These are phyloP conservation scores for Jatropha curcas DNA, from an alignment of 345 rosid genomes.

Conservation along the genomic window DNA sequence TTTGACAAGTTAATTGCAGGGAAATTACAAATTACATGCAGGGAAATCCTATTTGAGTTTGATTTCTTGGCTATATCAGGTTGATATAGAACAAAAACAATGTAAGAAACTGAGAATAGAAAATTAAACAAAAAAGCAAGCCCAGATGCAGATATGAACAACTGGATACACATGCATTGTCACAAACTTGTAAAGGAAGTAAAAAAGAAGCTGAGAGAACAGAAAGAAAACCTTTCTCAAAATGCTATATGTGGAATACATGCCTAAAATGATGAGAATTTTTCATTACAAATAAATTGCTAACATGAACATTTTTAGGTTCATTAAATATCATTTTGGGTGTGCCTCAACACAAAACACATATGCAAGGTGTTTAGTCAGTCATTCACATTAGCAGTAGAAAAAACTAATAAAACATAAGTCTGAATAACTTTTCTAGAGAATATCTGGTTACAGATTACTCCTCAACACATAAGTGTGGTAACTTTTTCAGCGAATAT, in stretches of 20 bases:
- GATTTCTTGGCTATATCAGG: not conserved
- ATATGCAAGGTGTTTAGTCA: not conserved
- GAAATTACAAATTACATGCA: not conserved
- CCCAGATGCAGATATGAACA: not conserved
- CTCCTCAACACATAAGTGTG: not conserved
- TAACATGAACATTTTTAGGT: not conserved
- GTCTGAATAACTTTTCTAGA: not conserved
- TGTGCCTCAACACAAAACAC: not conserved
- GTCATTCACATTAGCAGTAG: not conserved
- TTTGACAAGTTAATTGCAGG: not conserved
- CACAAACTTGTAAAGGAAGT: not conserved
- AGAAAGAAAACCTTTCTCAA: not conserved
- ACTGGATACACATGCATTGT: not conserved
- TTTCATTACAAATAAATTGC: not conserved
- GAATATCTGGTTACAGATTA: not conserved
- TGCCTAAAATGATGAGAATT: not conserved
- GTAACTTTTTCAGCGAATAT: too few relatives aligned
- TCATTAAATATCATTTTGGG: not conserved
- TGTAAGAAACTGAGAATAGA: constrained; percentile 1
- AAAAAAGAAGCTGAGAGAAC: not conserved
- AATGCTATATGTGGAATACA: not conserved
- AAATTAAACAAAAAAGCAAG: not conserved
- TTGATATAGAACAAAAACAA: not conserved
- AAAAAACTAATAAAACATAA: not conserved
- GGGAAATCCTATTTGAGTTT: not conserved